Percentiles rank a stretch among this genome's conserved stretches.
Evolutionary conservation across 2,329 filamentous ascomycete genomes (phyloP).

Genomic region (Metarhizium album): DNA sequence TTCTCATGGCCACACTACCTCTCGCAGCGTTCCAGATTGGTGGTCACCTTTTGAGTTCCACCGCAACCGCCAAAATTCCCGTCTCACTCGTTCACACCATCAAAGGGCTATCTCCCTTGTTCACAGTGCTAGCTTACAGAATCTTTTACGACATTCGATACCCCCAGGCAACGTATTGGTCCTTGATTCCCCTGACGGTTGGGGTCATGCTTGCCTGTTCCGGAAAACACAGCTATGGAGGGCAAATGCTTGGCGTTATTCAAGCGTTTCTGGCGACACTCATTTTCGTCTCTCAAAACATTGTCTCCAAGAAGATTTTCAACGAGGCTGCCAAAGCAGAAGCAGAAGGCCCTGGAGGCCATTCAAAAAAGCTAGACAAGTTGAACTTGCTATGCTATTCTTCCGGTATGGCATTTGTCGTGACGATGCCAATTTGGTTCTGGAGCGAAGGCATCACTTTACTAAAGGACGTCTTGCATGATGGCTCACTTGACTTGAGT

Average conservation of each 20-base stretch:
- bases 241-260: constrained; percentile 80
- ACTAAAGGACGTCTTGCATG: constrained; percentile 64
- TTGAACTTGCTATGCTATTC: constrained; percentile 95
- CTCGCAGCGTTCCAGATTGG: constrained; percentile 87
- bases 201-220: constrained; percentile 97
- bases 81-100: constrained; percentile 97
- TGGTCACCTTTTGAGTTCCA: constrained; percentile 87
- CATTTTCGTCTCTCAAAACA: constrained; percentile 96
- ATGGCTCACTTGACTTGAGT: constrained; percentile 61
- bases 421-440: constrained; percentile 87
- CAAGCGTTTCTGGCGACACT: constrained; percentile 84
- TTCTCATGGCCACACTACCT: constrained; percentile 81
- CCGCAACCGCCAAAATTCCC: constrained; percentile 86
- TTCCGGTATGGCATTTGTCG: constrained; percentile 80
- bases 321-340: constrained; percentile 86
- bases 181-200: constrained; percentile 77
- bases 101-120: constrained; percentile 90
- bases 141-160: constrained; percentile 83
- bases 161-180: constrained; percentile 75
- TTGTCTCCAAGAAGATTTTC: constrained; percentile 95
- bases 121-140: constrained; percentile 90
- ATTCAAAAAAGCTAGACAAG: constrained; percentile 81
- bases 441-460: constrained; percentile 78
- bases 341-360: constrained; percentile 52
- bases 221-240: constrained; percentile 63